Conservation (phyloP, 1,284 basidiomycete genomes). For the Sporisorium sorghi region DNA sequence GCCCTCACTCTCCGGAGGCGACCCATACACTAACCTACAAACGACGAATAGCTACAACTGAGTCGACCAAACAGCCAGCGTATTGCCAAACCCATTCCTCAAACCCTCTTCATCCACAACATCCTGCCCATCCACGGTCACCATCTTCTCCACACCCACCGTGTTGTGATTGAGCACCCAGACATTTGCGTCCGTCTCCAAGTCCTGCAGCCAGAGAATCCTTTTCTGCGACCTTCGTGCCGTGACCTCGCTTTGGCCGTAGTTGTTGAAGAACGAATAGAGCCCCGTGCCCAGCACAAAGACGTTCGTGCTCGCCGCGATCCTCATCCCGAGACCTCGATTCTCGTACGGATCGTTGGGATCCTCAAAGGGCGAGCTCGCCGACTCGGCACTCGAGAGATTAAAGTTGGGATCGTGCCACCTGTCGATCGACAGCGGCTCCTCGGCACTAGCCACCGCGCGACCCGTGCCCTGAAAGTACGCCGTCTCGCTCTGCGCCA, state of each 20-base stretch:
- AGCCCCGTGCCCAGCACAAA: slow-evolving; percentile 56
- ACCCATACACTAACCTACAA: too few species aligned
- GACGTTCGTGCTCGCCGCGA: slow-evolving; percentile 39
- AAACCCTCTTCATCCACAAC: slow-evolving; percentile 30
- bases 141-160: slow-evolving; percentile 49
- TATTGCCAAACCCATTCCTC: slow-evolving; percentile 58
- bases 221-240: slow-evolving; percentile 52
- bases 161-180: slow-evolving; percentile 56
- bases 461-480: slow-evolving; percentile 58
- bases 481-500: slow-evolving; percentile 60
- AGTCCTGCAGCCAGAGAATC: slow-evolving; percentile 47
- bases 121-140: slow-evolving; percentile 48
- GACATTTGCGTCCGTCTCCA: slow-evolving; percentile 26
- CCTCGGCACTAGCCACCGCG: slow-evolving; percentile 27
- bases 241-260: slow-evolving; percentile 43
- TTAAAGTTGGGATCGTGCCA: slow-evolving; percentile 55
- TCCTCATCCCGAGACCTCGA: slow-evolving; percentile 55
- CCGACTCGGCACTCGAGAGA: slow-evolving; percentile 17
- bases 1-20: too few species aligned
- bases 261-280: slow-evolving; percentile 62
- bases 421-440: slow-evolving; percentile 10
- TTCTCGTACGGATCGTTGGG: slow-evolving; percentile 41
- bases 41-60: neutral
- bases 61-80: slow-evolving; percentile 39
- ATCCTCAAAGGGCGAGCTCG: slow-evolving; percentile 16